phyloP scores from a whole-genome alignment of 176 grass and related monocot species.

The Neostapfia colusana region DNA sequence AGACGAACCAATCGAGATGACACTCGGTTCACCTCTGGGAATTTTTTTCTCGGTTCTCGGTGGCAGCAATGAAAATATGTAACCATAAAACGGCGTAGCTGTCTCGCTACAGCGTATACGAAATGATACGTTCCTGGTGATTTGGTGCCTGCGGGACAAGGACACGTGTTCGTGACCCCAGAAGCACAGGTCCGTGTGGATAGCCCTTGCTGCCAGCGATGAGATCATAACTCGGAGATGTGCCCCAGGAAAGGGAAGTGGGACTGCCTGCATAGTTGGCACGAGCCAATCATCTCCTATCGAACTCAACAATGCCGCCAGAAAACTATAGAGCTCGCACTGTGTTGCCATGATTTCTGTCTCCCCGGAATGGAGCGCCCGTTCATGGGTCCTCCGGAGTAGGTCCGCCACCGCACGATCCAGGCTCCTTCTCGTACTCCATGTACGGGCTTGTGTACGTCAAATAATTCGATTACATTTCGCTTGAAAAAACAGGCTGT shows the following conservation, averaged over 20 bases:
- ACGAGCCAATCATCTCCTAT: background rate
- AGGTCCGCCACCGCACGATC: conserved; percentile 7
- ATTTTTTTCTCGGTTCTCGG: too few species aligned
- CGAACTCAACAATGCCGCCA: conserved; percentile 26
- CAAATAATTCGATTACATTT: background rate
- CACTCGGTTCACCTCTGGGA: too few species aligned
- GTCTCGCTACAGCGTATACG: background rate
- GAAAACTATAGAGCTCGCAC: background rate
- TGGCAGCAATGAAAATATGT: too few species aligned
- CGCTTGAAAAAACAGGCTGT: background rate
- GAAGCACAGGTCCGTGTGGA: background rate
- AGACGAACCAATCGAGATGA: too few species aligned
- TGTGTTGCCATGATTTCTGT: conserved; percentile 40
- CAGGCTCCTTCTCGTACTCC: conserved; percentile 12
- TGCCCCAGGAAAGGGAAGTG: conserved; percentile 7
- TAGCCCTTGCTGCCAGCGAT: conserved; percentile 20
- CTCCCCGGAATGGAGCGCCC: conserved; percentile 1
- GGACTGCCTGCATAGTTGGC: conserved; percentile 29
- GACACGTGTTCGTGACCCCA: conserved; percentile 9
- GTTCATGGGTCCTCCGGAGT: conserved; percentile 10
- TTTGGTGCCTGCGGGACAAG: conserved; percentile 5
- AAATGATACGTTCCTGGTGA: background rate
- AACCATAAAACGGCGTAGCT: background rate
- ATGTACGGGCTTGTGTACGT: conserved; percentile 37
- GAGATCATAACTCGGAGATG: conserved; percentile 20